Conservation (phyloP, 345 rosid species). For the Aquilaria yunnanensis region DNA sequence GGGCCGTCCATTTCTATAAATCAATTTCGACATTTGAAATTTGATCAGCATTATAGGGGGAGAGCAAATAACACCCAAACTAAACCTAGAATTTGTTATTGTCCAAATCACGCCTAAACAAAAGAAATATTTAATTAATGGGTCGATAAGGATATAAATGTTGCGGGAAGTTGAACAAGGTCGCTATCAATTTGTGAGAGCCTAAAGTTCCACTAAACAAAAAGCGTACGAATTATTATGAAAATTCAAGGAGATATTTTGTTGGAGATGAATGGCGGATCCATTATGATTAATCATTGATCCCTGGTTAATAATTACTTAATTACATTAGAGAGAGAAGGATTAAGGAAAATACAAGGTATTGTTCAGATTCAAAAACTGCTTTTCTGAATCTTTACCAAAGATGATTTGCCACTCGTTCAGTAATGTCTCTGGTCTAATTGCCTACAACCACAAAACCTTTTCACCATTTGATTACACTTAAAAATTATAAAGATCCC, state of each 20-base stretch:
- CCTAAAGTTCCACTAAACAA: conserved; percentile 18
- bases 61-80: conserved; percentile 25
- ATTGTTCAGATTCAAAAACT: neutral
- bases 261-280: neutral
- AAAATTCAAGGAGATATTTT: neutral
- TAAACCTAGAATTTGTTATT: neutral
- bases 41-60: neutral
- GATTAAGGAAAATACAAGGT: neutral
- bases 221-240: neutral
- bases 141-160: neutral
- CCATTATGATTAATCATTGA: neutral
- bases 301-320: neutral
- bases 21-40: neutral
- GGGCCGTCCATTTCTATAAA: conserved; percentile 8
- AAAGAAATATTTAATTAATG: conserved; percentile 2
- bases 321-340: neutral
- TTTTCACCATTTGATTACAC: no score
- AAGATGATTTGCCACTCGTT: no score
- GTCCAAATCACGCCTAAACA: conserved; percentile 15
- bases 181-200: conserved; percentile 20
- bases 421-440: no score
- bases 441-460: no score
- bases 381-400: no score
- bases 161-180: neutral
- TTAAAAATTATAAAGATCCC: no score